Conservation (phyloP, 192 early-diverging fungal genomes). For the Paraglomus occultum region DNA sequence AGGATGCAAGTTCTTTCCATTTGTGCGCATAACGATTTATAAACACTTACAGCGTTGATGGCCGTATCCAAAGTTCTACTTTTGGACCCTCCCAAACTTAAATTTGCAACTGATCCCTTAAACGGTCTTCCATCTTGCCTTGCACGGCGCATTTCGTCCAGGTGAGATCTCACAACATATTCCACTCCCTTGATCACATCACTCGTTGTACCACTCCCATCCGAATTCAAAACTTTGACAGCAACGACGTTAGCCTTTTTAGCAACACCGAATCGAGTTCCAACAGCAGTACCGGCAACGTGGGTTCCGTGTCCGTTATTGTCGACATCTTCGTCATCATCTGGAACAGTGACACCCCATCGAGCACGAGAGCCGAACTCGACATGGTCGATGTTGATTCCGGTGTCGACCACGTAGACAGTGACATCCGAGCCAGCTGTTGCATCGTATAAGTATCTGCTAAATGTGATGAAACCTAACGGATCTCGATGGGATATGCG, state of each 20-base stretch:
- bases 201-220: conserved; percentile 45
- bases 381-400: conserved; percentile 75
- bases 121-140: conserved; percentile 56
- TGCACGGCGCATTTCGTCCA: conserved; percentile 46
- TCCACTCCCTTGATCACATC: conserved; percentile 66
- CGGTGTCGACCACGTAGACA: conserved; percentile 62
- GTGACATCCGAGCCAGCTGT: conserved; percentile 36
- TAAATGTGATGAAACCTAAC: conserved; percentile 56
- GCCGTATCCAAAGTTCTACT: conserved; percentile 83
- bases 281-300: conserved; percentile 45
- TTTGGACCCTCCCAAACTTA: conserved; percentile 92
- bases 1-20: too few species aligned
- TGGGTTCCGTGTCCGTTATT: conserved; percentile 53
- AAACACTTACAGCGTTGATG: conserved; percentile 52
- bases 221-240: conserved; percentile 54
- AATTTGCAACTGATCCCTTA: conserved; percentile 94
- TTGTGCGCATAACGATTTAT: too few species aligned
- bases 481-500: conserved; percentile 76
- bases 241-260: conserved; percentile 55
- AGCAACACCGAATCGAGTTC: conserved; percentile 52
- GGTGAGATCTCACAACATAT: conserved; percentile 55
- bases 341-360: conserved; percentile 72
- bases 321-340: conserved; percentile 32
- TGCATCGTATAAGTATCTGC: conserved; percentile 68
- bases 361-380: conserved; percentile 91